Percentiles rank a stretch among this genome's conserved stretches.
Conservation (phyloP, 192 early-diverging fungal species). For the Rhizoclosmatium globosum region DNA sequence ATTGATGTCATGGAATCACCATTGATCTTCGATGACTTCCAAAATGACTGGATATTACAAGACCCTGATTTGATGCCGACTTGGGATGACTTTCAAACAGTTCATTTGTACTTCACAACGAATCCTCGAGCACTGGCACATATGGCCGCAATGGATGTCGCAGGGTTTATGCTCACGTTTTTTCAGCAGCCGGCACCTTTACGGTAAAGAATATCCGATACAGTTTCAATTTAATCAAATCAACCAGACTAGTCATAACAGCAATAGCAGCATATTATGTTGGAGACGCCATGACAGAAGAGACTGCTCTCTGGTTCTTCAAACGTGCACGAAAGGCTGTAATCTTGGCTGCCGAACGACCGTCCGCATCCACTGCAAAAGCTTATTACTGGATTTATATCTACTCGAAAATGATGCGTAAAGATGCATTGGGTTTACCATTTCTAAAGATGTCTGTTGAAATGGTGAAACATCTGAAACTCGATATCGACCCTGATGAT, state of each 20-base stretch:
- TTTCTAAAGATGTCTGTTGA: neutral
- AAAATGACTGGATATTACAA: no score
- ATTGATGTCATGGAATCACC: no score
- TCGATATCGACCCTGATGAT: slow-evolving; percentile 5
- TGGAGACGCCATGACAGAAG: neutral
- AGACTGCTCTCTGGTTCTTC: neutral
- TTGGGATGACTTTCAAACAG: neutral
- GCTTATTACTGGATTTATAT: neutral
- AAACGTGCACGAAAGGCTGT: slow-evolving; percentile 12
- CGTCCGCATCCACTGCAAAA: neutral
- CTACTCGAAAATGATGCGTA: neutral
- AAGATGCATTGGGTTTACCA: neutral
- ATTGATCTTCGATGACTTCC: no score
- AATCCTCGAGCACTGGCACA: neutral
- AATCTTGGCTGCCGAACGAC: neutral
- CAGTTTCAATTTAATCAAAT: no score
- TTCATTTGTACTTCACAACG: neutral
- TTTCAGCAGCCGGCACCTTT: neutral
- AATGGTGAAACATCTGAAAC: neutral
- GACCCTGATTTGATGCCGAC: slow-evolving; percentile 14
- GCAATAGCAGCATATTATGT: neutral
- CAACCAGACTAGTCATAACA: no score
- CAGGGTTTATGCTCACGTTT: neutral
- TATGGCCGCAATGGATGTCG: neutral
- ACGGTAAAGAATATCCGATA: neutral